Evolutionary conservation across 768 basidiomycete genomes (phyloP).

Genomic region (Xerocomellus amylosporus): DNA sequence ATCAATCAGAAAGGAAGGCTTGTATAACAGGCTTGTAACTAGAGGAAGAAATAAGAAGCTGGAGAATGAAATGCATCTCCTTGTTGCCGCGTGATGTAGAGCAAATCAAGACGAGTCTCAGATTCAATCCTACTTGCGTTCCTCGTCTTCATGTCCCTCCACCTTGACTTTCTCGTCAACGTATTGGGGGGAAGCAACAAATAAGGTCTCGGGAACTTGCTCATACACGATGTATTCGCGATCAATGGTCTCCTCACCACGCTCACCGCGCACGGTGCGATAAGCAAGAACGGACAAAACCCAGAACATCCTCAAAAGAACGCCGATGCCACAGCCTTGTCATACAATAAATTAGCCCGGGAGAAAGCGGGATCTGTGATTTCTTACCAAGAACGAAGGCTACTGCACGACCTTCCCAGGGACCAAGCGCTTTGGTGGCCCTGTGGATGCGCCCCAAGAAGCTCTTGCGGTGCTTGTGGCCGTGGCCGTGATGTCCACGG

Average conservation of each 20-base stretch:
- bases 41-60: background rate
- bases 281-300: conserved; percentile 61
- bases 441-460: conserved; percentile 62
- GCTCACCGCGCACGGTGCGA: conserved; percentile 51
- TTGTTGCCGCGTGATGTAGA: background rate
- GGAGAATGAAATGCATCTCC: background rate
- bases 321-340: conserved; percentile 79
- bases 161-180: conserved; percentile 50
- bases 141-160: conserved; percentile 13
- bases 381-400: conserved; percentile 77
- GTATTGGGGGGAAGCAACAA: conserved; percentile 57
- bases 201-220: conserved; percentile 45
- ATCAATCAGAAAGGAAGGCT: conserved; percentile 4
- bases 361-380: background rate
- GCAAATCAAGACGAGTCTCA: background rate
- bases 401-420: conserved; percentile 81
- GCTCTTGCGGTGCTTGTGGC: conserved; percentile 34
- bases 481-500: conserved; percentile 16
- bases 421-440: conserved; percentile 67
- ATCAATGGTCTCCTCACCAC: conserved; percentile 42
- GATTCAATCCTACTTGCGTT: conserved; percentile 13
- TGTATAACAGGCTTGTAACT: conserved; percentile 8
- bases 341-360: background rate
- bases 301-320: conserved; percentile 77
- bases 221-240: conserved; percentile 43